These are phyloP conservation scores for Lophiotrema nucula DNA, from an alignment of 495 filamentous ascomycete genomes.

Conservation along the genomic window DNA sequence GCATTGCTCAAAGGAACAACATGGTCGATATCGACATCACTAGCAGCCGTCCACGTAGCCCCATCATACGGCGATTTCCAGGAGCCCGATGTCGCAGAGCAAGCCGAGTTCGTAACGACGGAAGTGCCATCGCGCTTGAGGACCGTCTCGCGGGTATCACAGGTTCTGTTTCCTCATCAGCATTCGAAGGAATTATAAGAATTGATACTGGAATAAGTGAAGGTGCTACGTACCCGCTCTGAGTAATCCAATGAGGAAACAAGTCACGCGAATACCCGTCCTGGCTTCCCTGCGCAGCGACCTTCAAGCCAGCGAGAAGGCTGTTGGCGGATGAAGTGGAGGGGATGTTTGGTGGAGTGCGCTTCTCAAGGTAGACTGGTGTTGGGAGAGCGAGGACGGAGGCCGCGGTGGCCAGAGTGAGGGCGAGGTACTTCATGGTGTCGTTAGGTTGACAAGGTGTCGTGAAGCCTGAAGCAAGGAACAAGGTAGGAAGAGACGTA, in stretches of 20 bases:
- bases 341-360: constrained; percentile 59
- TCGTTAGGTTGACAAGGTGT: background rate
- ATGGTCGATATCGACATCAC: constrained; percentile 74
- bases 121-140: constrained; percentile 65
- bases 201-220: constrained; percentile 38
- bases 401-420: constrained; percentile 4
- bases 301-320: constrained; percentile 55
- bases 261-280: constrained; percentile 58
- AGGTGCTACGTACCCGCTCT: constrained; percentile 45
- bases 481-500: background rate
- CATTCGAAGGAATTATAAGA: background rate
- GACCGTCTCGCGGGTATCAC: constrained; percentile 58
- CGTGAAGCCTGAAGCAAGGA: background rate
- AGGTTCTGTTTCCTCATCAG: constrained; percentile 4
- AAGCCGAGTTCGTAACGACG: constrained; percentile 52
- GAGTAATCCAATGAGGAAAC: constrained; percentile 69
- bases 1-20: constrained; percentile 72
- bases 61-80: constrained; percentile 72
- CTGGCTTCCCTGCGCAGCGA: constrained; percentile 52
- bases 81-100: constrained; percentile 56
- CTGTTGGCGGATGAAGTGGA: constrained; percentile 51
- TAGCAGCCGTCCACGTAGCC: constrained; percentile 61
- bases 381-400: constrained; percentile 1
- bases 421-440: constrained; percentile 3
- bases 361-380: constrained; percentile 12